Conservation (phyloP, 805 yeast species). For the Nakazawaea anatomiae region DNA sequence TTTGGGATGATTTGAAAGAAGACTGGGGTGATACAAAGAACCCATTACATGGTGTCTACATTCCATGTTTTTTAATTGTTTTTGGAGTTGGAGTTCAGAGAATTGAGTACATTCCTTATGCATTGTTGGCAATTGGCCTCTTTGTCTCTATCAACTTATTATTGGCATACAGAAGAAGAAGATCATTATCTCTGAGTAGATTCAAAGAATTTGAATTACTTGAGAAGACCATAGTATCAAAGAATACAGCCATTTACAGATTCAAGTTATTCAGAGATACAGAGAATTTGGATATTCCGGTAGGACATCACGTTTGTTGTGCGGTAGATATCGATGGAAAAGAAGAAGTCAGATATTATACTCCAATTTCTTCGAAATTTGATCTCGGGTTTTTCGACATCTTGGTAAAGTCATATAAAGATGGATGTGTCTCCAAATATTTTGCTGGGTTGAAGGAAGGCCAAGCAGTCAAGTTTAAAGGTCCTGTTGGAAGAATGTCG, state of each 20-base stretch:
- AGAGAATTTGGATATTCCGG: conserved; percentile 60
- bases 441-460: conserved; percentile 64
- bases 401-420: conserved; percentile 67
- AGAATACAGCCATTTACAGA: conserved; percentile 67
- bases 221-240: conserved; percentile 69
- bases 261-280: conserved; percentile 57
- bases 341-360: conserved; percentile 60
- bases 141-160: conserved; percentile 29
- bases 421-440: conserved; percentile 62
- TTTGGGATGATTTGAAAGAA: conserved; percentile 19
- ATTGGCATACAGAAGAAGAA: conserved; percentile 31
- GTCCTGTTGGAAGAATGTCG: conserved; percentile 72
- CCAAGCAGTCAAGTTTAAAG: conserved; percentile 63
- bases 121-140: conserved; percentile 32
- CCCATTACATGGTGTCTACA: conserved; percentile 71
- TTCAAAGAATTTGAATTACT: conserved; percentile 66
- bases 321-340: conserved; percentile 39
- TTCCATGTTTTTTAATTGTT: conserved; percentile 57
- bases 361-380: conserved; percentile 67
- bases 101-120: conserved; percentile 35
- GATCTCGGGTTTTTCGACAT: conserved; percentile 74
- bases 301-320: conserved; percentile 73
- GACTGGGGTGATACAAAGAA: conserved; percentile 54
- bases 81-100: conserved; percentile 48
- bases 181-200: conserved; percentile 40